Conservation (phyloP, 257 asterid genomes). For the Nicotiana noctiflora region DNA sequence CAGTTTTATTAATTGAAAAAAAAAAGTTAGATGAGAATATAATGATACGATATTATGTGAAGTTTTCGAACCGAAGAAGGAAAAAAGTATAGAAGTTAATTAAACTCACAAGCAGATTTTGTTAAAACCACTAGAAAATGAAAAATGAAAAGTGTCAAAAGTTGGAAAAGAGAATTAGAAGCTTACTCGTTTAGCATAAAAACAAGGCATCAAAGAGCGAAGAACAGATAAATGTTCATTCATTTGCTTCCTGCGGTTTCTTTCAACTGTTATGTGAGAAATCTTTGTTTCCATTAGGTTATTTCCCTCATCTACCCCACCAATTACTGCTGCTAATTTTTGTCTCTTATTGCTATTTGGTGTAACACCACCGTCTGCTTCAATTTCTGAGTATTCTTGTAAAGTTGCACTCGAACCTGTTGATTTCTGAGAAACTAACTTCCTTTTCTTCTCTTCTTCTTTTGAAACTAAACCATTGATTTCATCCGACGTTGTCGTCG, state of each 20-base stretch:
- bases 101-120: background rate
- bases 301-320: background rate
- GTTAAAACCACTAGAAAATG: background rate
- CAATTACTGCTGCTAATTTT: background rate
- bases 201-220: constrained; percentile 15
- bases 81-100: too few relatives aligned
- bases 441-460: constrained; percentile 13
- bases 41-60: too few relatives aligned
- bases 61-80: too few relatives aligned
- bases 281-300: background rate
- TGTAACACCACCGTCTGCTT: background rate
- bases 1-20: too few relatives aligned
- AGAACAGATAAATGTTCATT: constrained; percentile 10
- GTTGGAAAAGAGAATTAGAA: background rate
- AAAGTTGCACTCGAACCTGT: constrained; percentile 14
- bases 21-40: too few relatives aligned
- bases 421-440: constrained; percentile 43
- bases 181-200: constrained; percentile 13
- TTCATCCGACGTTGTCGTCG: background rate
- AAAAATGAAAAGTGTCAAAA: background rate
- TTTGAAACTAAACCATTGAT: background rate
- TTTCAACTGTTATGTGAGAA: constrained; percentile 12
- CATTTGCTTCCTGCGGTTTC: constrained; percentile 14
- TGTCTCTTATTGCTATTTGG: constrained; percentile 1
- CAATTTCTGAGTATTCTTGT: constrained; percentile 2